Evolutionary conservation across 75 land plant species (phyloP), one percentile per base, ranked within the genome.

Genomic region (Larix kaempferi): DNA sequence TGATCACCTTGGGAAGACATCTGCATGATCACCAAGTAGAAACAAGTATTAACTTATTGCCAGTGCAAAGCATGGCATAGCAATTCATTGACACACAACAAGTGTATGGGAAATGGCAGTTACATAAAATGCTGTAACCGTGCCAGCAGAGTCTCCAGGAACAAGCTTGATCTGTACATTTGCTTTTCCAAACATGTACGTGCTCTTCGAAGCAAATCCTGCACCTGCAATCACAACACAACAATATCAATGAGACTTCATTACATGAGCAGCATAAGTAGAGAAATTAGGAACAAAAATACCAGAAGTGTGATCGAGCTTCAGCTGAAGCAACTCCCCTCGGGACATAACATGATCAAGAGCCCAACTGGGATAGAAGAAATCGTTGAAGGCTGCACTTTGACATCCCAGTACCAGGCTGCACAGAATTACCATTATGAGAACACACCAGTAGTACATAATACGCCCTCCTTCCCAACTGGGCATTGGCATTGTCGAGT

Each of bases 301-400:
- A 90, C 92, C 92, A 49, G 89, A 87, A 67, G 21, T 79, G 49
- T 82, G 81, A 59, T 90, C 92, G 59, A 90, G 92, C 77, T 85
- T 90, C 57, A 90, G 89, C 80, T 85, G 83, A 41, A 90, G 76
- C 52, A 77, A 69, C 26, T 88, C 88, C 10, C 92, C 92, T n/a
- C 88, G 82, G 44, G 79, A 80, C 19, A 59, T 15, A 16, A 90
- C 74, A 64, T 90, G 92, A 80, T 88, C 92, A 5, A n/a, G 4
- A 15, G 89, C 89, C 92, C 92, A 90, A 62, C 80, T 79, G 14
- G 92, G 81, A 58, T 88, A 87, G 59, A 83, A 84, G 6, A 88
- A 81, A 7, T 90, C 86, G 26, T 81, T 75, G 64, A 90, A 90
- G 60, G 71, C 78, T 1, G 85, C 56, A 16, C 64, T 35, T 21